Percentiles rank a stretch among this genome's conserved stretches.
Evolutionary conservation across 1,284 basidiomycete genomes (phyloP).

Genomic region (Golubevia sp.): DNA sequence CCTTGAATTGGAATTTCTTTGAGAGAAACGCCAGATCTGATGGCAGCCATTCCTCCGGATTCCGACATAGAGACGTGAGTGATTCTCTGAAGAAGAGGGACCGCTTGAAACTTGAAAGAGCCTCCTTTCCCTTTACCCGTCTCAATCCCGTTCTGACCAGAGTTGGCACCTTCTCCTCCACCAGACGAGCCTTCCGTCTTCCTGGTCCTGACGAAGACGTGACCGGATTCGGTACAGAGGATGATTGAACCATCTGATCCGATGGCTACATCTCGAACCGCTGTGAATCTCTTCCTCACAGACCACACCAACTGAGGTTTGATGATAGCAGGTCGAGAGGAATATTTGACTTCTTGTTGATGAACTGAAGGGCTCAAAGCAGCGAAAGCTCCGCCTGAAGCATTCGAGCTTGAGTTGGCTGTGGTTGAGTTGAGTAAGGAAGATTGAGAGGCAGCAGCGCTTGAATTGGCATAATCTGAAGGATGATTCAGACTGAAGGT

Average conservation of each 20-base stretch:
- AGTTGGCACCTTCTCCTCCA: too few species aligned
- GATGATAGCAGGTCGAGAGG: slow-evolving; percentile 3
- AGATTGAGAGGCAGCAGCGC: neutral
- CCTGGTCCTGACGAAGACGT: slow-evolving; percentile 79
- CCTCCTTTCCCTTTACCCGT: too few species aligned
- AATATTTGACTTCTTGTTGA: neutral
- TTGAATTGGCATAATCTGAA: slow-evolving; percentile 36
- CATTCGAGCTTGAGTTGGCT: slow-evolving; percentile 31
- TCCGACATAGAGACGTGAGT: slow-evolving; percentile 51
- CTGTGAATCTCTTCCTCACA: slow-evolving; percentile 80
- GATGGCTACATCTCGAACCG: slow-evolving; percentile 80
- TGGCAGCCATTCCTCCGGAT: slow-evolving; percentile 47
- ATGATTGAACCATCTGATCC: slow-evolving; percentile 86
- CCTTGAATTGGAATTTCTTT: slow-evolving; percentile 35
- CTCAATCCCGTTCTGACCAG: too few species aligned
- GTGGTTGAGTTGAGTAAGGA: neutral
- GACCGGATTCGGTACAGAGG: slow-evolving; percentile 90
- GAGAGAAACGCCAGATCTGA: slow-evolving; percentile 37
- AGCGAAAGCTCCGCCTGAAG: slow-evolving; percentile 46
- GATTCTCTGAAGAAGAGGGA: slow-evolving; percentile 51
- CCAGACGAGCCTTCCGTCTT: neutral
- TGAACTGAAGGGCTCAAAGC: neutral
- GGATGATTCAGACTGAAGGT: slow-evolving; percentile 70
- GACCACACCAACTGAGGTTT: slow-evolving; percentile 92
- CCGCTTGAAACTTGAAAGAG: slow-evolving; percentile 32